Percentiles rank a stretch among this genome's conserved stretches.
phyloP scores from a whole-genome alignment of 139 green algal genomes.

The Micractinium sp. region DNA sequence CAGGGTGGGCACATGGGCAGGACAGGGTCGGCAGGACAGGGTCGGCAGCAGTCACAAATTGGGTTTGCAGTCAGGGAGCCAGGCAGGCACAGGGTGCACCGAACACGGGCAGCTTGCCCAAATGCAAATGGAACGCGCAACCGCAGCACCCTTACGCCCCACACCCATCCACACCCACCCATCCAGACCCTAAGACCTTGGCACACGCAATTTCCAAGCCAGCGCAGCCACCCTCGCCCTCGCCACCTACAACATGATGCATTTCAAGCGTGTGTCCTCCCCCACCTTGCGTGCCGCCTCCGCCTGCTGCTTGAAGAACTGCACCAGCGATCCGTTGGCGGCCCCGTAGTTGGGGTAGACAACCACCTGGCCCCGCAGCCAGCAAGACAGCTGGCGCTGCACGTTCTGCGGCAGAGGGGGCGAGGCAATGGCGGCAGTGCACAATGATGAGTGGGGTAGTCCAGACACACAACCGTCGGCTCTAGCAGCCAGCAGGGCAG shows the following conservation, averaged over 20 bases:
- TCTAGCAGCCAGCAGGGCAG: conserved; percentile 81
- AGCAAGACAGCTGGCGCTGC: conserved; percentile 73
- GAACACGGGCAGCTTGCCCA: no score
- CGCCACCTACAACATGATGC: background rate
- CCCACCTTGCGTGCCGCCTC: conserved; percentile 5
- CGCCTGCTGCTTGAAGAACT: conserved; percentile 82
- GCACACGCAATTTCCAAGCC: no score
- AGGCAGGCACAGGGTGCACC: background rate
- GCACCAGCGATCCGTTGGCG: conserved; percentile 68
- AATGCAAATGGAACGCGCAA: no score
- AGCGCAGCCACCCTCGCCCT: no score
- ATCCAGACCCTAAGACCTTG: no score
- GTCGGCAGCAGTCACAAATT: background rate
- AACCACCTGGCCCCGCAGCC: conserved; percentile 72
- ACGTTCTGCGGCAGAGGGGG: conserved; percentile 9
- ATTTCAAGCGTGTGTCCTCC: background rate
- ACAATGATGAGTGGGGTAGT: conserved; percentile 50
- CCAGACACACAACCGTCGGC: conserved; percentile 56
- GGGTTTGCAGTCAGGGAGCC: no score
- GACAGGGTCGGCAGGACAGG: no score
- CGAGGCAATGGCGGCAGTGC: no score
- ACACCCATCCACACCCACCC: no score
- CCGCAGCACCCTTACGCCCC: no score
- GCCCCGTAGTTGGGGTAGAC: conserved; percentile 71
- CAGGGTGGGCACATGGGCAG: background rate